Base-by-base conservation (phyloP, 108 stramenopile genomes). In the Skeletonema costatum region DNA sequence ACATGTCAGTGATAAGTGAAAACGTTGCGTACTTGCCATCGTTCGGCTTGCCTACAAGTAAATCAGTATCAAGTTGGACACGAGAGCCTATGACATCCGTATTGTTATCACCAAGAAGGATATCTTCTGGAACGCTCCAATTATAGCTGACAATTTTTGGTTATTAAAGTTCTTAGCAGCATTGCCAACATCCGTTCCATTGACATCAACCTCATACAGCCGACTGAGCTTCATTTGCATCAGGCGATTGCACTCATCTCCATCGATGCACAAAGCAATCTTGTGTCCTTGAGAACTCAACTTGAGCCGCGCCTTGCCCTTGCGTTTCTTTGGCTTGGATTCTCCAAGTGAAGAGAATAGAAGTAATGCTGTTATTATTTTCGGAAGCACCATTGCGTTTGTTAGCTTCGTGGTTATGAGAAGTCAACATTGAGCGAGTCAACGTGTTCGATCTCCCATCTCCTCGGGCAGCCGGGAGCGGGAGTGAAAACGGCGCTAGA, bases 191-290 rank as follows among this genome's bases (percentile, higher is more conserved):
- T 33, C 32, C 11, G 32, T 33, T 3, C 60, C 60, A 12, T 61
- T 33, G 60, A 3, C 19, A 16, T 61, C 60, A 3, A 61, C 60
- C 42, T 67, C 46, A 46, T 11, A 67, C 4, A 51, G 42, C 12
- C 41, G 66, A 17, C 9, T 30, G 11, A 67, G 39, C 42, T 67
- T 50, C 66, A 67, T 67, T 14, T 67, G n/a, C 50, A 51, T 67
- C 41, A n/a, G 11, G 16, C 10, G 14, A 32, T 46, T 67, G 46
- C 66, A 67, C 11, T 14, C 33, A 17, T 50, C 50, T 42, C n/a
- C n/a, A n/a, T n/a, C n/a, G n/a, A n/a, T 12, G 50, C 66, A 51
- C 30, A 67, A 42, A 31, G 10, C 13, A 46, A 50, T 32, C 50
- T 32, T 67, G 42, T 46, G 31, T 12, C 66, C 41, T 48, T 46